These are phyloP conservation scores for Marasmius tenuissimus DNA, from an alignment of 1,284 basidiomycete species.

Conservation along the genomic window DNA sequence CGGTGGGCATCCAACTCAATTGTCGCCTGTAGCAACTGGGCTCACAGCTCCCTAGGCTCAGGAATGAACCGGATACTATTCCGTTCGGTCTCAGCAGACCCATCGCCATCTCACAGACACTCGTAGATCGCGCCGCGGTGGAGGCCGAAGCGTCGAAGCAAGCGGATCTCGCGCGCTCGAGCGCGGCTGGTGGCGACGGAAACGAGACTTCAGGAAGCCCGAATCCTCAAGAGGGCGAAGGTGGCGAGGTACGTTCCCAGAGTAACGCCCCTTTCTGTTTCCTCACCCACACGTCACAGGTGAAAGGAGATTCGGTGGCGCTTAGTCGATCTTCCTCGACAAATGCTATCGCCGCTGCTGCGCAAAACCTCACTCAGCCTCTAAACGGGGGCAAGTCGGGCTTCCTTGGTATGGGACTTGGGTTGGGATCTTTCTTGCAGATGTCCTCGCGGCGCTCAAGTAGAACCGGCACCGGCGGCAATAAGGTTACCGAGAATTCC, in stretches of 20 bases:
- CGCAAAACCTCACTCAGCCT: background rate
- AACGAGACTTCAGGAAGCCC: background rate
- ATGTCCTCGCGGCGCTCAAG: background rate
- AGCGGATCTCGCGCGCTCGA: conserved; percentile 7
- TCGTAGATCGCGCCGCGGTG: conserved; percentile 45
- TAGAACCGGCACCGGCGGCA: background rate
- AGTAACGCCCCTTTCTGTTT: too few relatives aligned
- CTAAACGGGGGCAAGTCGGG: background rate
- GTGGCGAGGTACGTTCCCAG: too few relatives aligned
- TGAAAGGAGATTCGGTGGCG: background rate
- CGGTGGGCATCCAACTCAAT: conserved; percentile 1
- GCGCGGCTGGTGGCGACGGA: conserved; percentile 18
- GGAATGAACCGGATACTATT: conserved; percentile 52
- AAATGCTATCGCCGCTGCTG: background rate
- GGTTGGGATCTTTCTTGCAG: background rate
- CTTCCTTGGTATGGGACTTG: background rate
- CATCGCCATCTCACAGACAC: conserved; percentile 58
- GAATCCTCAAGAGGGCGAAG: too few relatives aligned
- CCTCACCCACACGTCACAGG: background rate
- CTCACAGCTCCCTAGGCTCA: conserved; percentile 24
- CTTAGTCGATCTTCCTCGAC: background rate
- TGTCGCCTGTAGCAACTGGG: background rate
- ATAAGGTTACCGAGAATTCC: background rate
- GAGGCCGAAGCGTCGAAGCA: background rate
- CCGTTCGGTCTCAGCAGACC: conserved; percentile 65